Evolutionary conservation across 2,329 filamentous ascomycete genomes (phyloP), one percentile per base, ranked within the genome.

Genomic region (Acarospora socialis): DNA sequence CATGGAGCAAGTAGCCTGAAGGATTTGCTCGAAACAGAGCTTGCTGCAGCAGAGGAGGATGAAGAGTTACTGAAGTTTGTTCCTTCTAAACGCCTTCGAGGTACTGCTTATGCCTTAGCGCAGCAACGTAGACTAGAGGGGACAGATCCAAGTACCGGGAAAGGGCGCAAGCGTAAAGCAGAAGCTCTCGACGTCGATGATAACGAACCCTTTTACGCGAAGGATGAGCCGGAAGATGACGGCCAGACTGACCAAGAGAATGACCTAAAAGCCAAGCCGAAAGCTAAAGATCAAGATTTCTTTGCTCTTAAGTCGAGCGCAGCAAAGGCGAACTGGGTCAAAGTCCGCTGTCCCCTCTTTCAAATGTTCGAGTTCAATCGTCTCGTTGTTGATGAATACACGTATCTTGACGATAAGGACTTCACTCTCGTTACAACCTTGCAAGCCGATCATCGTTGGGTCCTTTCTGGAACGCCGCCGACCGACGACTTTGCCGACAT

Each of bases 321-420:
- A n/a, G 28, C 34, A 14, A 34, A 33, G 18, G 38, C 37, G n/a
- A 43, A 49, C 31, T 55, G 52, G 48, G 40, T 40, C 14, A 36
- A 40, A 4, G 44, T 50, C 28, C 34, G 41, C 8, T 38, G 33
- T 5, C 57, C 58, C 1, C 46, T 70, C 0, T 44, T 79, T 1
- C 71, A 78, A 37, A 61, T 72, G 43, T 78, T 77, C 45, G 49
- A 55, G 2, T 79, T 70, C 46, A 66, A 67, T 33, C 60, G 75
- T 4, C 36, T 79, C 1, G 61, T 79, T 2, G 56, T 77, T 2
- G 75, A 80, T 38, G 75, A 80, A 41, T 77, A 70, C 41, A 69
- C 73, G 1, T 73, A 77, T 39, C 52, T 67, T 4, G 55, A 58
- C 26, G 45, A 54, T 10, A 48, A 60, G 30, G 52, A 57, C 30